Percentiles rank a stretch among this genome's conserved stretches.
Conservation (phyloP, 441 rosid species). For the Jatropha podagrica region DNA sequence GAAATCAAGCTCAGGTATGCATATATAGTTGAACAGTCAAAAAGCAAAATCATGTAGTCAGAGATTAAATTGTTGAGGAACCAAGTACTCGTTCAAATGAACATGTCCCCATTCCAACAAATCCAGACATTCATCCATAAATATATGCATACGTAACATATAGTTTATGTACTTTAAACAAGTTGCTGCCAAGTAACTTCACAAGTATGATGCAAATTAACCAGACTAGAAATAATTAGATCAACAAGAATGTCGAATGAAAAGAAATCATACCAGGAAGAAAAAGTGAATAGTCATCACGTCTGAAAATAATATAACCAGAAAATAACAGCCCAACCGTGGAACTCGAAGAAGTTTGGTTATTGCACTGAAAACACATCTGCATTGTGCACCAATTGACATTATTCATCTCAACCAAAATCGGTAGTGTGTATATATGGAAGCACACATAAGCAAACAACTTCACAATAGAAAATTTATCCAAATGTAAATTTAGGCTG, state of each 20-base stretch:
- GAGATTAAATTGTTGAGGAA: not conserved
- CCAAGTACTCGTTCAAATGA: not conserved
- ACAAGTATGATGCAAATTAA: not conserved
- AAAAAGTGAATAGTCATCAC: conserved; percentile 97
- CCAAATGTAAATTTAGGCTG: not conserved
- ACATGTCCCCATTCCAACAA: not conserved
- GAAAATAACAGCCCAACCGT: conserved; percentile 91
- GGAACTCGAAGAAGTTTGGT: conserved; percentile 75
- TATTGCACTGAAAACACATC: conserved; percentile 90
- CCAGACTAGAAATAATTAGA: not conserved
- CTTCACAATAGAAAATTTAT: not conserved
- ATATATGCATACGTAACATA: not conserved
- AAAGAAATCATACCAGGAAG: conserved; percentile 66
- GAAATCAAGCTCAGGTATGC: no score
- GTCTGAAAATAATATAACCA: conserved; percentile 86
- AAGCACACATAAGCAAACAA: not conserved
- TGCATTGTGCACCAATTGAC: conserved; percentile 32
- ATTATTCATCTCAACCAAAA: conserved; percentile 7
- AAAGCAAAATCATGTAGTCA: not conserved
- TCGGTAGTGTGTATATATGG: not conserved
- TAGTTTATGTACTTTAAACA: not conserved
- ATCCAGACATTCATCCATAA: not conserved
- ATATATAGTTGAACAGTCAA: no score
- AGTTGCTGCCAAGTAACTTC: not conserved
- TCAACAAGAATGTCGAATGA: not conserved